Evolutionary conservation across 805 yeast species (phyloP), one percentile per base, ranked within the genome.

Genomic region (Candida pseudofarinosa): DNA sequence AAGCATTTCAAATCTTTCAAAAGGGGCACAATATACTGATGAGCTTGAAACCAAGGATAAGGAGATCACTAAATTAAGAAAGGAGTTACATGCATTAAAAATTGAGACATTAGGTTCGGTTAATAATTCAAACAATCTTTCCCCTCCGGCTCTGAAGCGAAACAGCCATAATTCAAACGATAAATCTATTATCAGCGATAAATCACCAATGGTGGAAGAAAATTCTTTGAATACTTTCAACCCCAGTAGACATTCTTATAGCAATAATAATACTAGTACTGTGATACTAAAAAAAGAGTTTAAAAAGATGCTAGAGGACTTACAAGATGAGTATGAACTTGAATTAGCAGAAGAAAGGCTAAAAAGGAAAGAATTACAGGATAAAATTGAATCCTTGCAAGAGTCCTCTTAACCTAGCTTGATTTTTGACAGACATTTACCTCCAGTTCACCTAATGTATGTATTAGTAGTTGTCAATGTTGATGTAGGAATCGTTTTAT

Each of bases 281-380:
- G 75, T 81, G 0, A 80, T 83, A 2, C 64, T 85, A 60, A 68
- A 87, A 43, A 71, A 77, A 47, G 89, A 85, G 59, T 85, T 84
- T 64, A 83, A 78, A 59, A 81, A 79, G 51, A 64, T 83, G 39
- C 80, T 84, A 3, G 64, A 72, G 17, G 81, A 79, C 33, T 76
- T 83, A 44, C 86, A 81, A 47, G 76, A 73, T 37, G 79, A 72
- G 43, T 79, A 81, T 52, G 87, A 82, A 49, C 54, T 65, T 8
- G 85, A 83, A 48, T 58, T 85, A 36, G 67, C 70, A 31, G 72
- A 73, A 48, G 88, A 83, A 58, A 69, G 79, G 35, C 60, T 69
- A n/a, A 71, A 72, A 47, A 69, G 81, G 48, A 60, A 68, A 33
- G 67, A 76, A 45, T 56, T 81, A 30, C 54, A 56, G 43, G 58